Conservation (phyloP, 1,139 yeast genomes). For the Yamadazyma conglobata region DNA sequence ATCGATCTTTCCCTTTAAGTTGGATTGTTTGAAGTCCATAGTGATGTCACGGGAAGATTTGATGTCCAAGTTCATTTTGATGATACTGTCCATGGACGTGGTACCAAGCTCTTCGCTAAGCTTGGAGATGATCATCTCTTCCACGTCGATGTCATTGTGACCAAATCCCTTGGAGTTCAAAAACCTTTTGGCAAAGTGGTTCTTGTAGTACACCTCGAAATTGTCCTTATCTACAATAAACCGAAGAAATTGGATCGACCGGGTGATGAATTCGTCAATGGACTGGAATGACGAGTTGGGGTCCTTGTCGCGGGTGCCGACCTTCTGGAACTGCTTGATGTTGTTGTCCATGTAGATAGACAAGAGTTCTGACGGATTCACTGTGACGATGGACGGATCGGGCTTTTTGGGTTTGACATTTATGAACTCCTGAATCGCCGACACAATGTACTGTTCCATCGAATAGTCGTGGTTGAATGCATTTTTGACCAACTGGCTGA, state of each 20-base stretch:
- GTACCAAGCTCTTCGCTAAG: constrained; percentile 79
- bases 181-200: constrained; percentile 83
- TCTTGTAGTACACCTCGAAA: constrained; percentile 82
- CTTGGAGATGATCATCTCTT: constrained; percentile 65
- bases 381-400: constrained; percentile 26
- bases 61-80: constrained; percentile 88
- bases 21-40: constrained; percentile 43
- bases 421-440: constrained; percentile 61
- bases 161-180: constrained; percentile 45
- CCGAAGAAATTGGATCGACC: constrained; percentile 60
- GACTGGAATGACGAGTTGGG: constrained; percentile 27
- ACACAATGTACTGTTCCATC: constrained; percentile 54
- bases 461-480: constrained; percentile 50
- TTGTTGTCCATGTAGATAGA: constrained; percentile 74
- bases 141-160: constrained; percentile 48
- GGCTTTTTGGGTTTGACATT: constrained; percentile 27
- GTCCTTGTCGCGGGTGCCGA: constrained; percentile 26
- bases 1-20: constrained; percentile 22
- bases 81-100: constrained; percentile 73
- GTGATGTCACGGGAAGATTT: constrained; percentile 62
- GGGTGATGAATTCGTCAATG: constrained; percentile 51
- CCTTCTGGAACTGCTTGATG: constrained; percentile 50
- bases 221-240: constrained; percentile 81
- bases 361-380: constrained; percentile 66
- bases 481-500: constrained; percentile 42